phyloP scores from a whole-genome alignment of 169 alveolate species.

The Babesia ovata region DNA sequence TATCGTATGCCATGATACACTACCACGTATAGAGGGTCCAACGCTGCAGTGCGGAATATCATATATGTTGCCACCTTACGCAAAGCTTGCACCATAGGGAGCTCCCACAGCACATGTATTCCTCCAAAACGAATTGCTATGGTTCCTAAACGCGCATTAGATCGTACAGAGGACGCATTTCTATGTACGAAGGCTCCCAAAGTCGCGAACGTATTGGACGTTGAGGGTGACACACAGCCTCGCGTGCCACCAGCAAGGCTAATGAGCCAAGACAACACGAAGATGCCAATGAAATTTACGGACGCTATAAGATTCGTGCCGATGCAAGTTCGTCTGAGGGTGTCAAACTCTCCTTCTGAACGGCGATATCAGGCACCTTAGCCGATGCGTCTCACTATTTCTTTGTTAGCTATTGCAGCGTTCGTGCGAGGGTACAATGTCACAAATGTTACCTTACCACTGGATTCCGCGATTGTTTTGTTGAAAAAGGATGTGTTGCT shows the following conservation, averaged over 20 bases:
- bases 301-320: conserved; percentile 41
- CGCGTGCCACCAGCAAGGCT: neutral
- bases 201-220: neutral
- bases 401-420: neutral
- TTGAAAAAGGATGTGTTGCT: neutral
- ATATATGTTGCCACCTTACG: neutral
- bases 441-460: conserved; percentile 8
- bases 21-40: neutral
- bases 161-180: conserved; percentile 21
- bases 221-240: neutral
- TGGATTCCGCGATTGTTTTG: conserved; percentile 12
- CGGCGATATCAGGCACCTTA: conserved; percentile 6
- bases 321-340: conserved; percentile 24
- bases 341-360: conserved; percentile 16
- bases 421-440: conserved; percentile 1
- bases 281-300: neutral
- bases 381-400: neutral
- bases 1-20: neutral
- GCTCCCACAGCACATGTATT: neutral
- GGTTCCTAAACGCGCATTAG: conserved; percentile 18
- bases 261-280: neutral
- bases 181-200: conserved; percentile 1
- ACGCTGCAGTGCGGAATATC: neutral
- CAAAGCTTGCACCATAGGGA: neutral
- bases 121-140: neutral